Base-by-base conservation (phyloP, 805 yeast species). In the Starmerella cellae region DNA sequence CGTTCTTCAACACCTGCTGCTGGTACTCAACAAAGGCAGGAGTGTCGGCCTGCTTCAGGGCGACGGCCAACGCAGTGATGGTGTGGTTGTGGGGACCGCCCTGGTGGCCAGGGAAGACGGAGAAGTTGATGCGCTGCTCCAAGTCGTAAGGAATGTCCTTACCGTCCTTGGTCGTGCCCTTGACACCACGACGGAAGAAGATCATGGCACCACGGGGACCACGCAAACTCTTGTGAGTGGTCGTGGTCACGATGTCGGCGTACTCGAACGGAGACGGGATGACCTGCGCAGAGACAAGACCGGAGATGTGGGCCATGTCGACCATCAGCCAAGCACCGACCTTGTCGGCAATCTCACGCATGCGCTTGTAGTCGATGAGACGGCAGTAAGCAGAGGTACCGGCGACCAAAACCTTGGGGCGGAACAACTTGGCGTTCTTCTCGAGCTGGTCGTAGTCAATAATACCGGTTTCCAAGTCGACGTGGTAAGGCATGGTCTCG, bases 171-270 rank as follows among this genome's bases (percentile, higher is more conserved):
- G 87, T 85, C 64, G 77, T 81, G 53, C 77, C 75, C 73, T 94
- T 78, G 47, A 87, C 76, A 57, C 98, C 98, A 65, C 80, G 81
- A 73, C 97, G 83, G 77, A 81, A 91, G 74, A 91, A 91, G 64
- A 91, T 91, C 95, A 91, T 88, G 45, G 98, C 96, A 66, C 98
- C 98, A 72, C 98, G 83, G 63, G 98, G 98, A 48, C 98, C 98
- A 71, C 98, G 82, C 60, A 91, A 74, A 31, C 97, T 87, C 71
- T 91, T 91, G 74, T 91, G 98, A 47, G 98, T 88, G 46, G 98
- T 88, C 57, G 98, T 91, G 53, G 98, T 91, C 60, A 91, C 98
- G 55, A 91, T 79, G 61, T 91, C 98, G 46, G 97, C 88, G 65
- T 81, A 84, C 67, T 85, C 93, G 70, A 91, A 91, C 52, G 98